Evolutionary conservation across 169 alveolate species (phyloP).

Genomic region (Plasmodium ovale): DNA sequence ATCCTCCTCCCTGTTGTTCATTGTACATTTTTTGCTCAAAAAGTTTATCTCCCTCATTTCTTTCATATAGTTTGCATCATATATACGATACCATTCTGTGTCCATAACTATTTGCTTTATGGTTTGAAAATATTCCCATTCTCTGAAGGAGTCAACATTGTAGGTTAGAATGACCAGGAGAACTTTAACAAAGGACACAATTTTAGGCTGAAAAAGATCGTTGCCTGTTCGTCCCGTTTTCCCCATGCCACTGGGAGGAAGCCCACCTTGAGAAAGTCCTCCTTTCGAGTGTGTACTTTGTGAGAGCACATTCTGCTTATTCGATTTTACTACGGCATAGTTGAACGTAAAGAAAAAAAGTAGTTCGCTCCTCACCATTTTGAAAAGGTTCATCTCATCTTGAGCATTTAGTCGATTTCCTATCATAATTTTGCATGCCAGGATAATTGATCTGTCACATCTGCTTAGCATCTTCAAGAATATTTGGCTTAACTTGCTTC

Average conservation of each 20-base stretch:
- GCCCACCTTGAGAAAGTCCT: not conserved
- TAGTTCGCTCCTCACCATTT: slow-evolving; percentile 8
- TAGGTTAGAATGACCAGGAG: slow-evolving; percentile 37
- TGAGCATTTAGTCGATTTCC: slow-evolving; percentile 44
- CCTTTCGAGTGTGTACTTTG: not conserved
- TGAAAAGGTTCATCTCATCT: slow-evolving; percentile 34
- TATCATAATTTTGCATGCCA: slow-evolving; percentile 44
- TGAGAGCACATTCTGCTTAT: slow-evolving; percentile 20
- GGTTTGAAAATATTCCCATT: slow-evolving; percentile 36
- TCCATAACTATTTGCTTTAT: slow-evolving; percentile 52
- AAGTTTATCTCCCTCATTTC: slow-evolving; percentile 7
- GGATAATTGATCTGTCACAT: slow-evolving; percentile 36
- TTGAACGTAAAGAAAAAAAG: slow-evolving; percentile 36
- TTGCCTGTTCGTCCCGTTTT: not conserved
- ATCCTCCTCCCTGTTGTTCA: not conserved
- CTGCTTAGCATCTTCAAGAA: slow-evolving; percentile 19
- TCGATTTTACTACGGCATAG: slow-evolving; percentile 25
- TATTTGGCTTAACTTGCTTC: slow-evolving; percentile 14
- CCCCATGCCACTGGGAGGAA: not conserved
- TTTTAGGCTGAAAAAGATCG: slow-evolving; percentile 4
- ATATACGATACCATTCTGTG: slow-evolving; percentile 40
- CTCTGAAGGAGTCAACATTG: slow-evolving; percentile 21
- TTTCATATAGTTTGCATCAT: not conserved
- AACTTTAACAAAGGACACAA: slow-evolving; percentile 22
- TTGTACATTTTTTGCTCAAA: slow-evolving; percentile 5